A percentile compares a stretch with the other conserved stretches of the same genome.
phyloP scores from a whole-genome alignment of 1,284 basidiomycete species.

The Anthracocystis setariae region DNA sequence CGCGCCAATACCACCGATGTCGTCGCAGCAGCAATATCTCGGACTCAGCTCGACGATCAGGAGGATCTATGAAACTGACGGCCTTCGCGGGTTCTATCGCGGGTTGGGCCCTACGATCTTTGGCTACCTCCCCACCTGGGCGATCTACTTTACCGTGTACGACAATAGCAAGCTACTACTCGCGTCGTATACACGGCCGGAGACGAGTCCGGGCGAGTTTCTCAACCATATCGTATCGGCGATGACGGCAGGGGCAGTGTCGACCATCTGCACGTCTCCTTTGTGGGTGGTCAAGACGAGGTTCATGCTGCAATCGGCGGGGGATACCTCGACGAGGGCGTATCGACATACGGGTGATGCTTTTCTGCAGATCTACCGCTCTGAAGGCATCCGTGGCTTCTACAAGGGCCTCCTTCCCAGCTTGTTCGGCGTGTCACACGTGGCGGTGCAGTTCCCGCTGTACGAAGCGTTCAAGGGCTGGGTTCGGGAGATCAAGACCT shows the following conservation, averaged over 20 bases:
- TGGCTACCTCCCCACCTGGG: slow-evolving; percentile 67
- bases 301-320: slow-evolving; percentile 56
- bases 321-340: slow-evolving; percentile 21
- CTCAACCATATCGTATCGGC: slow-evolving; percentile 62
- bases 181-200: not conserved
- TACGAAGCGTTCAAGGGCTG: slow-evolving; percentile 62
- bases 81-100: slow-evolving; percentile 64
- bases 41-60: slow-evolving; percentile 30
- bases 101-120: slow-evolving; percentile 65
- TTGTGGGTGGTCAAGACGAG: slow-evolving; percentile 67
- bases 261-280: slow-evolving; percentile 63
- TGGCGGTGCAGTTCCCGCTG: slow-evolving; percentile 66
- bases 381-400: slow-evolving; percentile 61
- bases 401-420: slow-evolving; percentile 63
- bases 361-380: slow-evolving; percentile 57
- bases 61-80: slow-evolving; percentile 61
- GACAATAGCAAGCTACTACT: slow-evolving; percentile 50
- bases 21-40: slow-evolving; percentile 10
- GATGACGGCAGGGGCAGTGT: slow-evolving; percentile 62
- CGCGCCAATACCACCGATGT: not conserved
- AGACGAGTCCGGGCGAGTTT: slow-evolving; percentile 48
- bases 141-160: slow-evolving; percentile 67
- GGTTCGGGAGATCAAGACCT: slow-evolving; percentile 13
- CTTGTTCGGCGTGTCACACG: slow-evolving; percentile 63
- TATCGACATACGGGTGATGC: slow-evolving; percentile 65